phyloP scores from a whole-genome alignment of 148 eudicot genomes.

The Rheum nobile region DNA sequence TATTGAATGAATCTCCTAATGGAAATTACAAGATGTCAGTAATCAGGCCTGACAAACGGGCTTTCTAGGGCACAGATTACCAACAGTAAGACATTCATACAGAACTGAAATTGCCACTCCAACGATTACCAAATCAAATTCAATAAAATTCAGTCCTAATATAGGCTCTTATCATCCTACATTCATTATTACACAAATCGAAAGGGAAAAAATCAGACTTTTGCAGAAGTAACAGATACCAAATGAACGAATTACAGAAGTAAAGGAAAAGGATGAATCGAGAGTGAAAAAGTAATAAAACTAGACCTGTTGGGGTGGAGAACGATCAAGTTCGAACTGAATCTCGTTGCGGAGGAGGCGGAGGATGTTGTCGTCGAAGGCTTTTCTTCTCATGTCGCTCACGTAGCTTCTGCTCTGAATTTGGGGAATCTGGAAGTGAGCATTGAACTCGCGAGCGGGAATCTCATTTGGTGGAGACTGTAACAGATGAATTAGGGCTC shows the following conservation, averaged over 20 bases:
- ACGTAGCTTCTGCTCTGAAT: constrained; percentile 23
- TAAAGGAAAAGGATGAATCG: not conserved
- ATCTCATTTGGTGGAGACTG: constrained; percentile 8
- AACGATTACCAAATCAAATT: not conserved
- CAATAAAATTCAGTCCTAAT: not conserved
- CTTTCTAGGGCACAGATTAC: not conserved
- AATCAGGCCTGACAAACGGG: not conserved
- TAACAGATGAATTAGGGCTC: not conserved
- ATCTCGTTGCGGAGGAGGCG: constrained; percentile 72
- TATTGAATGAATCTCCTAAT: not conserved
- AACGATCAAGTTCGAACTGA: constrained; percentile 53
- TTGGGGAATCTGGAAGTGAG: constrained; percentile 3
- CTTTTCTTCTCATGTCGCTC: constrained; percentile 50
- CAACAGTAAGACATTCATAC: not conserved
- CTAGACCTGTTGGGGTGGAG: constrained; percentile 41
- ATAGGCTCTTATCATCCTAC: not conserved
- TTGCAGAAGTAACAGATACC: too few relatives aligned
- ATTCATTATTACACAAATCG: not conserved
- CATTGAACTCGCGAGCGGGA: not conserved
- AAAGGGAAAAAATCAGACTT: too few relatives aligned
- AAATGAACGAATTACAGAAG: constrained; percentile 1
- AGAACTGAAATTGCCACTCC: not conserved
- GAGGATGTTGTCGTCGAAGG: constrained; percentile 47
- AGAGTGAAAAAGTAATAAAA: not conserved
- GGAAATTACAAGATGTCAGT: not conserved